These are phyloP conservation scores for Coniella vitis DNA, from an alignment of 2,329 filamentous ascomycete genomes.

Conservation along the genomic window DNA sequence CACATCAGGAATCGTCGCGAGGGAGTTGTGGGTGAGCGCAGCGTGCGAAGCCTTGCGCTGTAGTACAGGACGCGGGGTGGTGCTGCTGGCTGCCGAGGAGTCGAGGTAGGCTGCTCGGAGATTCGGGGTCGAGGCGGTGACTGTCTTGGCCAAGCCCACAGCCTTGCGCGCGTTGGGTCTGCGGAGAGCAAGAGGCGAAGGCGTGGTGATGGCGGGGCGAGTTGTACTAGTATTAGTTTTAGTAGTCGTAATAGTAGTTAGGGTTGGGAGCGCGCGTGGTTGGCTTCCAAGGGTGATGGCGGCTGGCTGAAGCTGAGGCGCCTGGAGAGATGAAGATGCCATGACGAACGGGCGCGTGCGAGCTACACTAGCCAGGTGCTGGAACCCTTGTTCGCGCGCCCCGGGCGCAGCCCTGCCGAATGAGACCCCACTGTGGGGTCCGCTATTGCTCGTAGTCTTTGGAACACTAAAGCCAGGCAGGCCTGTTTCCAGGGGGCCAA, in stretches of 20 bases:
- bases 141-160: slow-evolving; percentile 29
- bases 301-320: too few relatives aligned
- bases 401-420: background rate
- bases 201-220: slow-evolving; percentile 23
- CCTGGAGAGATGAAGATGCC: background rate
- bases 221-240: slow-evolving; percentile 23
- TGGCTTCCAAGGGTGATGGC: background rate
- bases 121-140: slow-evolving; percentile 53
- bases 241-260: slow-evolving; percentile 28
- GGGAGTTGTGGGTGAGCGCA: slow-evolving; percentile 56
- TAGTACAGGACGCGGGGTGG: slow-evolving; percentile 33
- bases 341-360: slow-evolving; percentile 3
- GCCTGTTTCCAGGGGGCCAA: too few relatives aligned
- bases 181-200: slow-evolving; percentile 18
- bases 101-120: slow-evolving; percentile 44
- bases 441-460: background rate
- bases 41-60: slow-evolving; percentile 66
- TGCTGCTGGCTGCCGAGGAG: slow-evolving; percentile 38
- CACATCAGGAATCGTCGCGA: slow-evolving; percentile 61
- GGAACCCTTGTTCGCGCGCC: background rate
- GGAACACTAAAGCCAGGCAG: too few relatives aligned
- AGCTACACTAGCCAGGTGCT: background rate
- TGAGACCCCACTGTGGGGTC: background rate
- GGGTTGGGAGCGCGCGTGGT: slow-evolving; percentile 7
- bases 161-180: slow-evolving; percentile 29